These are phyloP conservation scores for Talaromyces ruber DNA, from an alignment of 495 filamentous ascomycete species.

Conservation along the genomic window DNA sequence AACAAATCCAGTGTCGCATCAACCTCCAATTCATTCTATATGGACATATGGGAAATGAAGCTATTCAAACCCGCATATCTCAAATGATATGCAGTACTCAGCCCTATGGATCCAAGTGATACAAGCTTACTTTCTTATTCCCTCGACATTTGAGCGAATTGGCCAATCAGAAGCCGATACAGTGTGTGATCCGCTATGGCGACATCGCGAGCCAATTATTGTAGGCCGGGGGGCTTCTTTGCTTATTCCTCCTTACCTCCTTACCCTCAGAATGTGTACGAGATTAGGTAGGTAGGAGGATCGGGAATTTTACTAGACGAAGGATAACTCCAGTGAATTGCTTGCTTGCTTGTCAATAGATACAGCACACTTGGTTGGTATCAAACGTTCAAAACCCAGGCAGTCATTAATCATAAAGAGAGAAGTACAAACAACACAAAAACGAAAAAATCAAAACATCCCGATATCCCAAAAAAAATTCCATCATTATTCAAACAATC, in stretches of 20 bases:
- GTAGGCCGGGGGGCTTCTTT: background rate
- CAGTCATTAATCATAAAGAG: background rate
- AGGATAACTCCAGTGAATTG: background rate
- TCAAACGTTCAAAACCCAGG: background rate
- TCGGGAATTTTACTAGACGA: background rate
- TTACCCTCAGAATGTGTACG: too few species aligned
- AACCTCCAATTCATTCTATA: background rate
- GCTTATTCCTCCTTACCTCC: background rate
- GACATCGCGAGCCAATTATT: slow-evolving; percentile 7
- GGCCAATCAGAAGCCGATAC: background rate
- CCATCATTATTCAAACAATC: background rate
- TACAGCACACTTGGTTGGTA: slow-evolving; percentile 1
- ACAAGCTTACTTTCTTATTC: background rate
- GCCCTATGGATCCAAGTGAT: slow-evolving; percentile 4
- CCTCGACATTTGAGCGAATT: background rate
- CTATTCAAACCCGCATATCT: background rate
- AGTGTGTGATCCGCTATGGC: slow-evolving; percentile 1
- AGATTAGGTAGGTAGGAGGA: too few species aligned
- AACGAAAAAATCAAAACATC: background rate
- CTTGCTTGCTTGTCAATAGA: background rate
- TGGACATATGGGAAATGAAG: background rate
- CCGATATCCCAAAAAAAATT: background rate
- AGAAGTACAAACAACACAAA: background rate
- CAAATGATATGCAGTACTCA: background rate
- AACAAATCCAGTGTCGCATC: too few species aligned